These are phyloP conservation scores for Candida parachauliodes DNA, from an alignment of 805 yeast species.

Conservation along the genomic window DNA sequence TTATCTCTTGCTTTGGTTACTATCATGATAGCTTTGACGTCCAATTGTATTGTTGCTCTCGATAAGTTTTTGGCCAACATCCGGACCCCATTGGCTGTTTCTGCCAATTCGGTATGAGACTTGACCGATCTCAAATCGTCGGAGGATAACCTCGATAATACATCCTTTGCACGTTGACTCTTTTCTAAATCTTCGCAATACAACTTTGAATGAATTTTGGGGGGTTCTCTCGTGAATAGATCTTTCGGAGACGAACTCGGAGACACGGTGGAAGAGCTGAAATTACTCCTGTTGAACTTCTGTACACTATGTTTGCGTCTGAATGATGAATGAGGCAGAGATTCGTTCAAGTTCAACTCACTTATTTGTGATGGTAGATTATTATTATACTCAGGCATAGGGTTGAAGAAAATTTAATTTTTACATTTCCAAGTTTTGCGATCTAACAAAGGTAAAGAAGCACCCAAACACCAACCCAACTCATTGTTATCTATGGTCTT, in stretches of 20 bases:
- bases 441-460: conserved; percentile 86
- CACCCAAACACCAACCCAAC: conserved; percentile 98
- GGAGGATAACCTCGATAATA: conserved; percentile 24
- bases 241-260: conserved; percentile 10
- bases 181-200: conserved; percentile 22
- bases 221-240: conserved; percentile 14
- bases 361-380: conserved; percentile 4
- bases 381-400: conserved; percentile 4
- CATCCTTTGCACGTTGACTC: conserved; percentile 18
- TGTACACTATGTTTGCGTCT: conserved; percentile 8
- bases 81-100: conserved; percentile 78
- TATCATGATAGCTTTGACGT: conserved; percentile 67
- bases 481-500: conserved; percentile 85
- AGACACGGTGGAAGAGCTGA: conserved; percentile 1
- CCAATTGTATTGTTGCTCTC: conserved; percentile 67
- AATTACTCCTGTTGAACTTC: conserved; percentile 1
- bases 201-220: conserved; percentile 29
- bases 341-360: conserved; percentile 3
- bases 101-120: conserved; percentile 72
- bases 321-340: conserved; percentile 9
- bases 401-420: conserved; percentile 10
- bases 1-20: conserved; percentile 90
- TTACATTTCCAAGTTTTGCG: conserved; percentile 63
- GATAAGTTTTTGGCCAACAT: conserved; percentile 68
- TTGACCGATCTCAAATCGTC: conserved; percentile 52